Evolutionary conservation across 305 asterid genomes (phyloP), one percentile per base, ranked within the genome.

Genomic region (Plantago lanceolata): DNA sequence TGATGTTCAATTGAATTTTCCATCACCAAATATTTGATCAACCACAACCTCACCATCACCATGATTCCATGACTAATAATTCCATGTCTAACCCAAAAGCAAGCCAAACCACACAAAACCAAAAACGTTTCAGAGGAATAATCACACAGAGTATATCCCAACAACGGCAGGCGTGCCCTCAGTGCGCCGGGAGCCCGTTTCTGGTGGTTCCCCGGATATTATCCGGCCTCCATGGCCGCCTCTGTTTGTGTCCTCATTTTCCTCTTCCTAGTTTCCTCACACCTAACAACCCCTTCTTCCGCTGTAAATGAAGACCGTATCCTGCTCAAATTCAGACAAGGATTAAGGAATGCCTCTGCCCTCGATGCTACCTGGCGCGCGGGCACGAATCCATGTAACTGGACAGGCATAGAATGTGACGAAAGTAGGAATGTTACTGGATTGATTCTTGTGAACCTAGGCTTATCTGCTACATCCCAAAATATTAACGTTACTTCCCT

Each of bases 341-440:
- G 87, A 0, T 63, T 93, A 3, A 54, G 52, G 8, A 75, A 76
- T 16, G 73, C 98, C 0, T 51, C 76, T 0, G 56, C 83, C 50
- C 82, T 92, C 3, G 88, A 85, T 21, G 7, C 77, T 21, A 57
- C 91, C 12, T 92, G 98, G 98, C 57, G 55, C 13, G 48, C 54
- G 24, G 91, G 82, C 21, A 75, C 89, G 12, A 33, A 72, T 40
- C 96, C 97, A 0, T 89, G 98, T 61, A 65, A 19, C 20, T 92
- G 98, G 98, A 48, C 8, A 2, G 94, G 95, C 14, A 69, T 92
- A 1, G 78, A 73, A 28, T 89, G 98, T 47, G 63, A 65, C 45
- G 73, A 67, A 0, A 54, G 28, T 35, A 75, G 71, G 7, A 7
- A 49, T 3, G 85, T 89, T 3, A 73, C 79, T 0, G 77, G 74